These are phyloP conservation scores for Rhododendron williamsianum DNA, from an alignment of 148 eudicot species.

Conservation along the genomic window DNA sequence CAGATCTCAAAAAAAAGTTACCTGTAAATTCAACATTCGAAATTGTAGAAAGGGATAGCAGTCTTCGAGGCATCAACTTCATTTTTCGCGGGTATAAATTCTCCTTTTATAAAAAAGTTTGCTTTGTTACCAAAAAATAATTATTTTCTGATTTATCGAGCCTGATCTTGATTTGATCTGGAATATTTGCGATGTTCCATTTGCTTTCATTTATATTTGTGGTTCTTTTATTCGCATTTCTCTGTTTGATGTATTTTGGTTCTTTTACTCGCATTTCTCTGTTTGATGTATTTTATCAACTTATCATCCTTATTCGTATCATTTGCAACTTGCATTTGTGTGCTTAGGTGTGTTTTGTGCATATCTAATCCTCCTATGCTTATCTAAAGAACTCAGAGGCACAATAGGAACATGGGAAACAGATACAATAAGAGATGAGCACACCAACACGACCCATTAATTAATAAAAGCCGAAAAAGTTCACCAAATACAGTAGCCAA, in stretches of 20 bases:
- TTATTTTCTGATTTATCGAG: not conserved
- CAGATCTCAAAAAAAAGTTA: conserved; percentile 17
- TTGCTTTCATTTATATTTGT: not conserved
- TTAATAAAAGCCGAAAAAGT: not conserved
- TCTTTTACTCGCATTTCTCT: no score
- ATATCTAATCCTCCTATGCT: not conserved
- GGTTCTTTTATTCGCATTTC: not conserved
- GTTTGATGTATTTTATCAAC: not conserved
- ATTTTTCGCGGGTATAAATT: conserved; percentile 46
- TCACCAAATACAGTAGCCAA: not conserved
- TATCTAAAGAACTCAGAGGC: not conserved
- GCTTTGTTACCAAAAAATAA: not conserved
- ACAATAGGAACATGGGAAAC: not conserved
- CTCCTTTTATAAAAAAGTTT: not conserved
- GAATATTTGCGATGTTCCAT: not conserved
- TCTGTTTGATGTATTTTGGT: not conserved
- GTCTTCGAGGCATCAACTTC: conserved; percentile 30
- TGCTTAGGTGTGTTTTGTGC: not conserved
- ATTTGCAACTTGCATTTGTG: not conserved
- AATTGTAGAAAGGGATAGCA: conserved; percentile 23
- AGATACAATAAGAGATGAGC: not conserved
- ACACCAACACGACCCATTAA: not conserved
- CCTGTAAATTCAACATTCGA: conserved; percentile 30
- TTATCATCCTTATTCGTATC: not conserved
- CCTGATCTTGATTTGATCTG: not conserved